Evolutionary conservation across 805 yeast species (phyloP).

Genomic region (Ogataea haglerorum): DNA sequence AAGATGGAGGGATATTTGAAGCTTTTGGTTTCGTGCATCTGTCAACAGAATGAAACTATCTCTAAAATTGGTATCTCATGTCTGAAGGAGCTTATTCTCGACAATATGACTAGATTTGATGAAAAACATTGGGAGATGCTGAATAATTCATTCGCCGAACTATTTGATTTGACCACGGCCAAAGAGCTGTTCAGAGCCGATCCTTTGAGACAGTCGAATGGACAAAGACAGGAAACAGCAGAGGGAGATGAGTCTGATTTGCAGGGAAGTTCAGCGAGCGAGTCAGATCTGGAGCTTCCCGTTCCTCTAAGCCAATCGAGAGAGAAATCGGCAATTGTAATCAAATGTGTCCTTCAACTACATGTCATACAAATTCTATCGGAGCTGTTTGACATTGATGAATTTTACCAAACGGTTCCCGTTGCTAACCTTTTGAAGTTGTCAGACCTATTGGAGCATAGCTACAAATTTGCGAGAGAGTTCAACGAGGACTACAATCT

Average conservation of each 20-base stretch:
- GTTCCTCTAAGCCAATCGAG: conserved; percentile 41
- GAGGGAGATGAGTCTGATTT: conserved; percentile 13
- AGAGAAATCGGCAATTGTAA: conserved; percentile 74
- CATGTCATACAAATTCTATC: conserved; percentile 82
- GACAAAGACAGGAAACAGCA: conserved; percentile 27
- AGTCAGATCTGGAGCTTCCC: conserved; percentile 22
- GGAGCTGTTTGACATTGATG: conserved; percentile 70
- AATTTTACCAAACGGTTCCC: conserved; percentile 68
- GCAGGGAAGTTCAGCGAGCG: conserved; percentile 11
- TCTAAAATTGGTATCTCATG: conserved; percentile 93
- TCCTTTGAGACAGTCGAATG: conserved; percentile 35
- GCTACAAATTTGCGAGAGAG: conserved; percentile 78
- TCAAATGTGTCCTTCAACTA: conserved; percentile 87
- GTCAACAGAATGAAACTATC: conserved; percentile 95
- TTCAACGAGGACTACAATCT: conserved; percentile 88
- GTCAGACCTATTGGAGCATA: conserved; percentile 56
- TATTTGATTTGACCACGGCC: conserved; percentile 85
- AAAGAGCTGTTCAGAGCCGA: conserved; percentile 69
- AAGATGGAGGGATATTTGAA: conserved; percentile 77
- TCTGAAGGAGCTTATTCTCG: conserved; percentile 71
- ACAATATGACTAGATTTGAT: conserved; percentile 64
- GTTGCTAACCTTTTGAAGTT: conserved; percentile 57
- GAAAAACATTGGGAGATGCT: conserved; percentile 72
- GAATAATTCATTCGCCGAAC: conserved; percentile 56
- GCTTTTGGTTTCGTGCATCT: conserved; percentile 79